phyloP scores from a whole-genome alignment of 2,329 filamentous ascomycete species.

The Pseudocercospora cruenta region DNA sequence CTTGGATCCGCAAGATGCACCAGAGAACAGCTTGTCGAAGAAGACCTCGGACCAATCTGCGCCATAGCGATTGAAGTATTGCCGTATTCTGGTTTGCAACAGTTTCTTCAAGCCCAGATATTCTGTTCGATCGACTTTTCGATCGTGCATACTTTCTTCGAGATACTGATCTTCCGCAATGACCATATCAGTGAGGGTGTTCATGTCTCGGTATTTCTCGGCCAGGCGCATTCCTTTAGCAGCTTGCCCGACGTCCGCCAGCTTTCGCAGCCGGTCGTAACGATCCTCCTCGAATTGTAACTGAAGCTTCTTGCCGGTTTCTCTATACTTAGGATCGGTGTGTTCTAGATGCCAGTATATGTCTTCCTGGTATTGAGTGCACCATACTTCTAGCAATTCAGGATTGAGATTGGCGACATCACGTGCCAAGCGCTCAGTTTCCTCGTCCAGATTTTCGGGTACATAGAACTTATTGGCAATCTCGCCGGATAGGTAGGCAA shows the following conservation, averaged over 20 bases:
- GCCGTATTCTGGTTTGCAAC: slow-evolving; percentile 48
- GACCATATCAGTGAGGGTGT: slow-evolving; percentile 60
- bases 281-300: slow-evolving; percentile 42
- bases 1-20: slow-evolving; percentile 59
- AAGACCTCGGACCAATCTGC: slow-evolving; percentile 73
- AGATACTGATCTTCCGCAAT: slow-evolving; percentile 49
- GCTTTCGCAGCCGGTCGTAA: slow-evolving; percentile 45
- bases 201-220: slow-evolving; percentile 65
- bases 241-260: slow-evolving; percentile 56
- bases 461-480: slow-evolving; percentile 46
- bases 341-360: slow-evolving; percentile 61
- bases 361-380: slow-evolving; percentile 63
- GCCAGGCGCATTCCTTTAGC: slow-evolving; percentile 63
- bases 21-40: slow-evolving; percentile 76
- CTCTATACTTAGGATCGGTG: slow-evolving; percentile 49
- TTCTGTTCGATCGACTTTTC: slow-evolving; percentile 12
- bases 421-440: slow-evolving; percentile 41
- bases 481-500: slow-evolving; percentile 48
- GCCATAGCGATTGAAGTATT: slow-evolving; percentile 67
- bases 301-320: slow-evolving; percentile 54
- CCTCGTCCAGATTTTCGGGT: slow-evolving; percentile 37
- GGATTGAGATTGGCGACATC: slow-evolving; percentile 58
- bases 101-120: slow-evolving; percentile 40
- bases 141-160: slow-evolving; percentile 37
- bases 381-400: slow-evolving; percentile 60